Conservation (phyloP, 2,329 filamentous ascomycete genomes). For the Ampelomyces quisqualis region DNA sequence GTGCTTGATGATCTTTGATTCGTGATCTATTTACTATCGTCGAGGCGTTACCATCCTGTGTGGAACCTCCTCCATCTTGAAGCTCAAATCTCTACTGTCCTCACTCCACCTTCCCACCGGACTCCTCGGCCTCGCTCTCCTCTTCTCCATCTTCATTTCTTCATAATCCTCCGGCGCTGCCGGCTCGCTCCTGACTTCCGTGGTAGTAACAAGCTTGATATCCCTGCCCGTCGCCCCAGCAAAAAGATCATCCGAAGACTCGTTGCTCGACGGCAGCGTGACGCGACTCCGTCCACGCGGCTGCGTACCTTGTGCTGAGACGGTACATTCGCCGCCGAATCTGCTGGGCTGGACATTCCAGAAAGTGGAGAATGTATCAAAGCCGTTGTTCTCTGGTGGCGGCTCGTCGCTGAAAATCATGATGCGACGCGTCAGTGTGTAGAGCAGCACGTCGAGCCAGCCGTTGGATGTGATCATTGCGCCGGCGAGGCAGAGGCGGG, state of each 20-base stretch:
- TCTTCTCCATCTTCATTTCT: slow-evolving; percentile 32
- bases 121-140: slow-evolving; percentile 27
- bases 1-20: background rate
- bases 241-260: slow-evolving; percentile 33
- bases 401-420: slow-evolving; percentile 55
- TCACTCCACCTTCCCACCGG: slow-evolving; percentile 39
- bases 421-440: slow-evolving; percentile 58
- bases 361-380: slow-evolving; percentile 41
- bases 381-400: slow-evolving; percentile 39
- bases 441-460: slow-evolving; percentile 60
- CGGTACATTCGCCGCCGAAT: slow-evolving; percentile 51
- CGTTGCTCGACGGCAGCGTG: slow-evolving; percentile 17
- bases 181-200: slow-evolving; percentile 36
- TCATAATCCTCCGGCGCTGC: slow-evolving; percentile 37
- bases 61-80: slow-evolving; percentile 7
- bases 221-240: slow-evolving; percentile 27
- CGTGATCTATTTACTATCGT: slow-evolving; percentile 3
- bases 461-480: slow-evolving; percentile 61
- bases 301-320: slow-evolving; percentile 32
- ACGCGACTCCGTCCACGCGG: slow-evolving; percentile 19
- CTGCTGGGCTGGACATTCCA: slow-evolving; percentile 37
- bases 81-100: slow-evolving; percentile 24
- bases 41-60: slow-evolving; percentile 7
- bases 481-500: slow-evolving; percentile 55
- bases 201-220: slow-evolving; percentile 42